Evolutionary conservation across 2,329 filamentous ascomycete genomes (phyloP), one percentile per base, ranked within the genome.

Genomic region (Paecilomyces sp.): DNA sequence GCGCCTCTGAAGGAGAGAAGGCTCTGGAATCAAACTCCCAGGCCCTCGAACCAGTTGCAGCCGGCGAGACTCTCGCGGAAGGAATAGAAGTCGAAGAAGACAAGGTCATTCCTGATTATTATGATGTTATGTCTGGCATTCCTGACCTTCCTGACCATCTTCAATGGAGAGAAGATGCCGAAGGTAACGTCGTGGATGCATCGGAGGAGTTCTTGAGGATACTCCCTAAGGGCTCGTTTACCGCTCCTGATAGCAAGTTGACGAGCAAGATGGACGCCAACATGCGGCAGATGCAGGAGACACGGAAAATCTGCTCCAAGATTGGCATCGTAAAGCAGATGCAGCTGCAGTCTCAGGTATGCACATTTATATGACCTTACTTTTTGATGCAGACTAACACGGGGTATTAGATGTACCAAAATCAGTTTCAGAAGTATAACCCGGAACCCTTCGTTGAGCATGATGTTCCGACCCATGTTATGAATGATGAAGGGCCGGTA

Each of bases 271-370:
- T 99, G 75, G 91, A 97, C 66, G 85, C 87, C 58, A 99, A 99
- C 67, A 91, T 97, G 75, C 86, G 86, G 62, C 92, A 97, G 71
- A 92, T 99, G 83, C 94, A 99, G 74, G 93, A 97, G 69, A 99
- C 94, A 0, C 85, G 94, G 66, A 97, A 97, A 72, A 84, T 99
- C 31, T 96, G 92, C 68, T 92, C 92, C 11, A 99, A 97, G 77
- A 96, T 99, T 72, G 88, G 91, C 55, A 91, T 99, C 62, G 94
- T 99, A 72, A 99, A 97, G 79, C 94, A 99, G 78, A 99, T 99
- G 94, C 94, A 99, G 77, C 86, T 97, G 58, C 94, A 99, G 74
- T 91, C 92, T 57, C 94, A 97, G 84, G 90, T 91, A 84, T 71
- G 79, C 69, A 56, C 31, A 30, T 47, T 7, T 55, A 36, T 6